phyloP scores from a whole-genome alignment of 2,329 filamentous ascomycete species.

The Sclerotinia glacialis region DNA sequence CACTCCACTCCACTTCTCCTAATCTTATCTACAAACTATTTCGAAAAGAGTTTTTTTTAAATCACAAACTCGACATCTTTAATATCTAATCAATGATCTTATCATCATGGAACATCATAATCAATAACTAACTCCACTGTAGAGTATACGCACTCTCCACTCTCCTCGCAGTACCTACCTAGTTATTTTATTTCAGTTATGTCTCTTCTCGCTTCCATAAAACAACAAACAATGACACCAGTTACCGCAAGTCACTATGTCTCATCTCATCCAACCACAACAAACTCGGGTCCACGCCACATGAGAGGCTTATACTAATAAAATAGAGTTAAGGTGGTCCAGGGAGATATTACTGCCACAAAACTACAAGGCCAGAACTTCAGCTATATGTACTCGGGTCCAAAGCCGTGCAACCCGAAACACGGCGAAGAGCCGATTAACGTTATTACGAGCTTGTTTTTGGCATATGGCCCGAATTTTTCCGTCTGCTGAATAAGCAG shows the following conservation, averaged over 20 bases:
- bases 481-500: not conserved
- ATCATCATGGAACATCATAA: not conserved
- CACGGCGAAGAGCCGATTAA: not conserved
- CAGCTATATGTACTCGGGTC: conserved; percentile 4
- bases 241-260: not conserved
- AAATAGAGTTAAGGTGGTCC: not conserved
- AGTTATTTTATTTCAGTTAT: not conserved
- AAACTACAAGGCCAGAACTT: not conserved
- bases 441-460: not conserved
- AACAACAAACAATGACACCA: not conserved
- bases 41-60: not conserved
- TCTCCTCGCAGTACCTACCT: too few relatives aligned
- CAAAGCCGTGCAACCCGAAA: not conserved
- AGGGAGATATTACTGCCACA: not conserved
- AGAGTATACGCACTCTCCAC: not conserved
- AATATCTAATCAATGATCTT: not conserved
- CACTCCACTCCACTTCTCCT: not conserved
- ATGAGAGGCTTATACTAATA: not conserved
- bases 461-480: not conserved
- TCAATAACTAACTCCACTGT: not conserved
- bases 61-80: not conserved
- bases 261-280: not conserved
- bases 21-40: not conserved
- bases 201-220: not conserved
- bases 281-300: conserved; percentile 1